These are phyloP conservation scores for Phytophthora multivora DNA, from an alignment of 352 stramenopile genomes.

Conservation along the genomic window DNA sequence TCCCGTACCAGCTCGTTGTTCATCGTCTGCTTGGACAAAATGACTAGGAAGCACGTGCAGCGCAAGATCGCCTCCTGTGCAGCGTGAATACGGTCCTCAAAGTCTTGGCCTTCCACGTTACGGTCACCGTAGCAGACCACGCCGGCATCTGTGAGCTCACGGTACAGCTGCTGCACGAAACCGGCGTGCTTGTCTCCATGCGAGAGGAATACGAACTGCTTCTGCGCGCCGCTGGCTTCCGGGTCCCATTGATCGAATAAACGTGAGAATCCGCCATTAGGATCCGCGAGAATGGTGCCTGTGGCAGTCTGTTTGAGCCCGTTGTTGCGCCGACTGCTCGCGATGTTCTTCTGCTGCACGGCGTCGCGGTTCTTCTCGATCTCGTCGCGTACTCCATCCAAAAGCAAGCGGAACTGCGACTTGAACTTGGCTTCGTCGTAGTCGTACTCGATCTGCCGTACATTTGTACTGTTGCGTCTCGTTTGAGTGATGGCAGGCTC, in stretches of 20 bases:
- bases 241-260: constrained; percentile 71
- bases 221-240: constrained; percentile 26
- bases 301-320: constrained; percentile 34
- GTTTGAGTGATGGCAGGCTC: constrained; percentile 65
- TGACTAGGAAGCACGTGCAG: constrained; percentile 77
- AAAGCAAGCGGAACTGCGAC: constrained; percentile 72
- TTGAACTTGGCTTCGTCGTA: constrained; percentile 78
- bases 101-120: constrained; percentile 60
- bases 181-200: constrained; percentile 73
- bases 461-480: constrained; percentile 56
- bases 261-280: constrained; percentile 43
- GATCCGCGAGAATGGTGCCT: constrained; percentile 28
- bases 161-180: constrained; percentile 75
- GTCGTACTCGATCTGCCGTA: constrained; percentile 77
- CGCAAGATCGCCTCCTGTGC: constrained; percentile 80
- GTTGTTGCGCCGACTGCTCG: constrained; percentile 31
- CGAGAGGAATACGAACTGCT: constrained; percentile 79
- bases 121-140: constrained; percentile 74
- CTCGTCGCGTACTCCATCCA: constrained; percentile 84
- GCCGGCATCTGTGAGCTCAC: constrained; percentile 55
- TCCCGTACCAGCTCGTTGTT: constrained; percentile 77
- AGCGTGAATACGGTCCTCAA: constrained; percentile 78
- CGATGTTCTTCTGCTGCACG: constrained; percentile 45
- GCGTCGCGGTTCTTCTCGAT: constrained; percentile 76
- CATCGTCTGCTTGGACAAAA: constrained; percentile 80